Base-by-base conservation (phyloP, 1,284 basidiomycete genomes). In the Fistulinella staudtii region DNA sequence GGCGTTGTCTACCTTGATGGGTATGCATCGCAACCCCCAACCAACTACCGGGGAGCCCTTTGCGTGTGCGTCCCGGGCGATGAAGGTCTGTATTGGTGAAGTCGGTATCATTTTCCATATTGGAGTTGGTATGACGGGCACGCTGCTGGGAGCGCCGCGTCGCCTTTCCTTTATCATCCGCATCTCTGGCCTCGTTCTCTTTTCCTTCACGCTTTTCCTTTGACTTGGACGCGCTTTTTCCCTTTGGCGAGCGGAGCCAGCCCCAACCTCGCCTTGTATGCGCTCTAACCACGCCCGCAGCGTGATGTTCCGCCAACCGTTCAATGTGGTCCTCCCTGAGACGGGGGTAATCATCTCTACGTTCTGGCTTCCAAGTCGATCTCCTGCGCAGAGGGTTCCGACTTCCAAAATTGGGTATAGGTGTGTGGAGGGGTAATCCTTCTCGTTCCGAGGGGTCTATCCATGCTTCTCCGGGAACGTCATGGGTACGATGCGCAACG, bases 381-480 rank as follows among this genome's bases (percentile, higher is more conserved):
- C 57, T 47, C 22, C 53, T 52, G 43, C 54, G 41, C 4, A 53
- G 36, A n/a, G 34, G 10, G 3, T 45, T 37, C 20, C 29, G 23
- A n/a, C 27, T 34, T 27, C 45, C 43, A 14, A 10, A 1, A n/a
- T 21, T 29, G 17, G 45, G 36, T 23, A 44, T 46, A 3, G 49
- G 51, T 18, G 47, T 31, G 3, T 52, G 45, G 1, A 56, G n/a
- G 0, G 74, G 73, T 22, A 76, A 52, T 1, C 75, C 74, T 17
- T 66, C 70, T 34, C 57, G 64, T 49, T 76, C 74, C 13, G 60
- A 41, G 2, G 67, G 65, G 37, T 69, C 66, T 42, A 76, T 75
- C 46, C 65, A 71, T 33, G 62, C 66, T 42, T 66, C 64, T 24
- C 67, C 70, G 0, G 73, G 72, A 9, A 72, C 62, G 15, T 62